These are phyloP conservation scores for Castanea sativa DNA, from an alignment of 306 rosid species.

Conservation along the genomic window DNA sequence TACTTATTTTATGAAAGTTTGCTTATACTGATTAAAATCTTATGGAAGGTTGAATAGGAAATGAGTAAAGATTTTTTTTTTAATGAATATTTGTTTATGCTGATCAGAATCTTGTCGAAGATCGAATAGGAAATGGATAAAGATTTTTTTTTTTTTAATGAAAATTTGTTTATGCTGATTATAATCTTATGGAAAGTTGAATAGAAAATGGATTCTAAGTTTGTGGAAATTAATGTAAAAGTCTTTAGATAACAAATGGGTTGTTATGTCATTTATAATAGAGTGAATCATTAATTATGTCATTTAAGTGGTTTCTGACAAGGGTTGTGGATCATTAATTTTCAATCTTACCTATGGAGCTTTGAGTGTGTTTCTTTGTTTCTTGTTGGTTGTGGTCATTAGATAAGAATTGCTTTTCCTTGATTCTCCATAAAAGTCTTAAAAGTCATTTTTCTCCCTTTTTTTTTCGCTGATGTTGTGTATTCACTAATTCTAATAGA, in stretches of 20 bases:
- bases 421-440: no score
- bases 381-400: background rate
- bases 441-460: background rate
- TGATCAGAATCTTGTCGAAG: background rate
- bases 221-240: background rate
- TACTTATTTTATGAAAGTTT: background rate
- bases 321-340: no score
- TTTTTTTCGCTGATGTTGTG: background rate
- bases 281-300: no score
- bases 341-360: background rate
- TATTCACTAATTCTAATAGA: background rate
- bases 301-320: no score
- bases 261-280: no score
- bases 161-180: background rate
- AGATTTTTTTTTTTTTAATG: background rate
- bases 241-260: no score
- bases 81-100: background rate
- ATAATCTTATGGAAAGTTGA: background rate
- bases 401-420: background rate
- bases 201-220: background rate
- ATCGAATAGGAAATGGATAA: no score
- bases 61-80: background rate
- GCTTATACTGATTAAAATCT: background rate
- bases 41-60: no score
- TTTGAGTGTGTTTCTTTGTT: background rate